A percentile compares a stretch with the other conserved stretches of the same genome.
phyloP scores from a whole-genome alignment of 306 rosid genomes.

The Rosa rugosa region DNA sequence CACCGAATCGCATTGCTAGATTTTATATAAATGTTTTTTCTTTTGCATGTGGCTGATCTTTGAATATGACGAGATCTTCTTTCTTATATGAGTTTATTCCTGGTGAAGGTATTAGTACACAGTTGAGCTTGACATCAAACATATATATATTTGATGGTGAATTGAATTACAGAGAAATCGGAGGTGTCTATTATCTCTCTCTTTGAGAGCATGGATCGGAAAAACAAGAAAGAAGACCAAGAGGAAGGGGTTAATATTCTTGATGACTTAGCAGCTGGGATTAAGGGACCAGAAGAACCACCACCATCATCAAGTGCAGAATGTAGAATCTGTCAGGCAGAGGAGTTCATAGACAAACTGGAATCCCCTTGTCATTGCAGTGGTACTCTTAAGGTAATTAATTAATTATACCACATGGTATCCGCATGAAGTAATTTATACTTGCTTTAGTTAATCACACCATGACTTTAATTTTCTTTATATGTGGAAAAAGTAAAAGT shows the following conservation, averaged over 20 bases:
- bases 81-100: neutral
- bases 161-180: neutral
- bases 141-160: neutral
- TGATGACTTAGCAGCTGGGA: neutral
- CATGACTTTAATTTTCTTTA: neutral
- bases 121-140: neutral
- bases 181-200: neutral
- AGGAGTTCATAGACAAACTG: conserved; percentile 17
- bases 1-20: too few species aligned
- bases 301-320: neutral
- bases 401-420: too few species aligned
- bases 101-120: neutral
- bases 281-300: neutral
- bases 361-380: conserved; percentile 40
- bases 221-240: neutral
- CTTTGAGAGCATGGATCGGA: neutral
- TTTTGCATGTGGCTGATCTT: too few species aligned
- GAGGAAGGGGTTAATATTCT: too few species aligned
- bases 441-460: neutral
- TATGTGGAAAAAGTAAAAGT: too few species aligned
- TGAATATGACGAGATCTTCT: neutral
- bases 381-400: conserved; percentile 31
- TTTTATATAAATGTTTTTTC: too few species aligned
- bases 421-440: neutral
- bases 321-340: conserved; percentile 40